Conservation (phyloP, 108 stramenopile species). For the Fistulifera pelliculosa region DNA sequence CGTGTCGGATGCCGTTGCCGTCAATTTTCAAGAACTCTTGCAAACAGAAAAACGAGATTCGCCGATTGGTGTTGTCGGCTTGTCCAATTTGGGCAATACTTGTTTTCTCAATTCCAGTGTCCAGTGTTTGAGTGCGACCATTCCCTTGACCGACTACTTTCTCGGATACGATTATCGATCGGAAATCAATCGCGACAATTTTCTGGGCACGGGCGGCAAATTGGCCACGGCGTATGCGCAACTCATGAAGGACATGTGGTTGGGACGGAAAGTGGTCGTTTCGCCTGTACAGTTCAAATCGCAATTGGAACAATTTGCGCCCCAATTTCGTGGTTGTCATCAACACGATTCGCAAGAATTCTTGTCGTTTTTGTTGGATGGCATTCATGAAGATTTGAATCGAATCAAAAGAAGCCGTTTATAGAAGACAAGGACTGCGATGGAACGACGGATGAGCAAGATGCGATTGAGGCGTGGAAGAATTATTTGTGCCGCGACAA, state of each 20-base stretch:
- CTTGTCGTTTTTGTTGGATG: constrained; percentile 78
- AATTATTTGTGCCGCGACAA: constrained; percentile 79
- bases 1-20: constrained; percentile 32
- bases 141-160: constrained; percentile 87
- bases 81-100: constrained; percentile 94
- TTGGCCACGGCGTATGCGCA: constrained; percentile 77
- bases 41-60: constrained; percentile 14
- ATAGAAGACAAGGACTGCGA: constrained; percentile 82
- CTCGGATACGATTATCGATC: constrained; percentile 63
- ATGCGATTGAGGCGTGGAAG: constrained; percentile 81
- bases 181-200: constrained; percentile 86
- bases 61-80: constrained; percentile 74
- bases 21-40: not conserved
- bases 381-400: constrained; percentile 93
- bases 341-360: constrained; percentile 96
- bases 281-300: constrained; percentile 50
- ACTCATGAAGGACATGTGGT: constrained; percentile 82
- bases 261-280: constrained; percentile 31
- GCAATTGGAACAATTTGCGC: constrained; percentile 59
- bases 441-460: constrained; percentile 62
- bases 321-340: constrained; percentile 80
- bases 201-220: constrained; percentile 73
- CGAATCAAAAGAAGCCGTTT: constrained; percentile 79
- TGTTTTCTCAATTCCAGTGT: constrained; percentile 91
- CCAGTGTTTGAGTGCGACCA: constrained; percentile 85